Evolutionary conservation across 805 yeast species (phyloP), one percentile per base, ranked within the genome.

Genomic region (Yarrowia sp.): DNA sequence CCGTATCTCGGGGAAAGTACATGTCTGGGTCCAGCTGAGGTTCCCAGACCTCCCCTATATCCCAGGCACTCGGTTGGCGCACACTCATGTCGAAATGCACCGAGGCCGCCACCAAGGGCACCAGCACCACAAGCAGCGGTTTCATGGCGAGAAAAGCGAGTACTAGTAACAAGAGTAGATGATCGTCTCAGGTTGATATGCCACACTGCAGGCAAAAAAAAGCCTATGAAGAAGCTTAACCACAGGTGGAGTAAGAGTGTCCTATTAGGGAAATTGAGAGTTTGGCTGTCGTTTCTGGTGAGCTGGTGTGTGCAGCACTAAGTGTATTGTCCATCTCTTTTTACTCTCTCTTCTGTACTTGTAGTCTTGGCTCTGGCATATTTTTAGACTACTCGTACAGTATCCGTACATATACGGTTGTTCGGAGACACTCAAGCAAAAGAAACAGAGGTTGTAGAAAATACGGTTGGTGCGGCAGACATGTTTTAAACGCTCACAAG

Each of bases 71-170:
- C 10, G 64, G 64, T 13, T 17, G 49, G 12, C 64, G 17, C 64
- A 58, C 64, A 13, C 20, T 40, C 64, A 58, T 58, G 50, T 58
- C 64, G 50, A 42, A 43, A 43, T 42, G 40, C 2, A 58, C 39
- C 64, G 50, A 24, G 40, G 64, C 64, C 50, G 64, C 50, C n/a
- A 43, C 64, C 64, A 58, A 17, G 42, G 39, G 36, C 61, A 30
- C 36, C 56, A 49, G 39, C 55, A 50, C 34, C 50, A 43, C n/a
- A 9, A 17, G 40, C 39, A 24, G 39, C 64, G 36, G 46, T 30
- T n/a, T 15, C 64, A 58, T 42, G 40, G 33, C 10, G 38, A n/a
- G 17, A 5, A 24, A 24, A 24, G 30, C 30, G 30, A 24, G 30
- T 24, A 24, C 30, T 4, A 24, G 30, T 24, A 24, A 24, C 30